Conservation (phyloP, 2,329 filamentous ascomycete species). For the Tolypocladium paradoxum region DNA sequence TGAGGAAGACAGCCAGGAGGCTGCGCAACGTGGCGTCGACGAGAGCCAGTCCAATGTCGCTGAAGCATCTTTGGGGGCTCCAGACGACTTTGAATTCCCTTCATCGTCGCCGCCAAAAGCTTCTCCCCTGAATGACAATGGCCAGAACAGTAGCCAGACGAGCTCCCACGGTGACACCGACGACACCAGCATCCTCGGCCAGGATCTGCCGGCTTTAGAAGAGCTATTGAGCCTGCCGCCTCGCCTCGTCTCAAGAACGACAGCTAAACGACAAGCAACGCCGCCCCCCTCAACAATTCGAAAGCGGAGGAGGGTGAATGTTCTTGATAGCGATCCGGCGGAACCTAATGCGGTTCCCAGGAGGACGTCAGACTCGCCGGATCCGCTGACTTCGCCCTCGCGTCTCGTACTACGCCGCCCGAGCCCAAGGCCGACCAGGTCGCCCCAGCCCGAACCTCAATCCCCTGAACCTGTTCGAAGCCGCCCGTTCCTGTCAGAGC, state of each 20-base stretch:
- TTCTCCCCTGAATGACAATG: conserved; percentile 13
- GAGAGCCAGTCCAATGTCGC: conserved; percentile 22
- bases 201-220: conserved; percentile 26
- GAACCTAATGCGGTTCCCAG: conserved; percentile 6
- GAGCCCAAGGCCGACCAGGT: not conserved
- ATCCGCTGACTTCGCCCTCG: not conserved
- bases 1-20: conserved; percentile 38
- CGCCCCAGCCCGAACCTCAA: not conserved
- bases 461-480: not conserved
- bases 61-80: conserved; percentile 8
- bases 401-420: not conserved
- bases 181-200: conserved; percentile 23
- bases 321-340: conserved; percentile 21
- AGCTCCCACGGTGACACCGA: conserved; percentile 25
- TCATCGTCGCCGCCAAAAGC: conserved; percentile 20
- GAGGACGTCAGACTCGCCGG: not conserved
- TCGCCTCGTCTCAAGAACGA: conserved; percentile 5
- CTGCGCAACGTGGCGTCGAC: conserved; percentile 16
- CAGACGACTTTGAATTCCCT: conserved; percentile 11
- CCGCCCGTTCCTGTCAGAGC: not conserved
- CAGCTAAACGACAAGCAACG: conserved; percentile 12
- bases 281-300: conserved; percentile 15
- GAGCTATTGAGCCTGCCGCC: conserved; percentile 18
- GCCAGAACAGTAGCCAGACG: conserved; percentile 20
- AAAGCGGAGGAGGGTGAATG: conserved; percentile 18